Base-by-base conservation (phyloP, 129 eudicot species). In the Tagetes erecta region DNA sequence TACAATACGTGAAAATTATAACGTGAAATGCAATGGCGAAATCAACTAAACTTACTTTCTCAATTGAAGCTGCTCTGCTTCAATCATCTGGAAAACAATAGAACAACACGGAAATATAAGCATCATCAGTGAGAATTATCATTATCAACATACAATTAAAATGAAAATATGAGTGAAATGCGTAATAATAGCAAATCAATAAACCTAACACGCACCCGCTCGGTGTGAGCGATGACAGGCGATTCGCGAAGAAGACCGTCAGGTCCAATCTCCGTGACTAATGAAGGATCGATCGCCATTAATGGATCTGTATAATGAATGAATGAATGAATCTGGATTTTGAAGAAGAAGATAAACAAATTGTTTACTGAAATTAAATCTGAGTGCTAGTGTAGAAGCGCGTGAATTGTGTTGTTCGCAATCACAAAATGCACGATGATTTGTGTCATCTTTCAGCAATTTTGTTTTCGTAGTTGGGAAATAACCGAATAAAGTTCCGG, bases 151-250 rank as follows among this genome's bases (percentile, higher is more conserved):
- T 20, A 20, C 27, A 20, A 20, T 20, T 20, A 20, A 20, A 20
- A 20, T 20, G 14, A 6, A 71, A 35, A n/a, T 40, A 45, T 14
- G 1, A 27, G 0, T 5, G 47, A 64, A 64, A 64, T 1, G 9
- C 1, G 10, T 2, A 57, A 3, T 8, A 30, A 59, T 5, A 42
- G 49, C 6, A 64, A 68, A 56, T 1, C 37, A 13, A 63, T 58
- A 20, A 11, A 56, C 7, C 67, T 5, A 50, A 44, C 39, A 80
- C 67, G 38, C 31, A 90, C 98, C 89, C 85, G 91, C 74, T 93
- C 98, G 62, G 98, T 93, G 86, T 93, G 92, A 47, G 96, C 92
- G 76, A 93, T 86, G 86, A 88, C 77, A 14, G 98, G 94, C 47
- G 91, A 80, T 82, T 93, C 98, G 59, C 91, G 80, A 9, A 81